Percentiles rank a stretch among this genome's conserved stretches.
These are phyloP conservation scores for Globisporangium yorkense DNA, from an alignment of 352 stramenopile genomes.

Conservation along the genomic window DNA sequence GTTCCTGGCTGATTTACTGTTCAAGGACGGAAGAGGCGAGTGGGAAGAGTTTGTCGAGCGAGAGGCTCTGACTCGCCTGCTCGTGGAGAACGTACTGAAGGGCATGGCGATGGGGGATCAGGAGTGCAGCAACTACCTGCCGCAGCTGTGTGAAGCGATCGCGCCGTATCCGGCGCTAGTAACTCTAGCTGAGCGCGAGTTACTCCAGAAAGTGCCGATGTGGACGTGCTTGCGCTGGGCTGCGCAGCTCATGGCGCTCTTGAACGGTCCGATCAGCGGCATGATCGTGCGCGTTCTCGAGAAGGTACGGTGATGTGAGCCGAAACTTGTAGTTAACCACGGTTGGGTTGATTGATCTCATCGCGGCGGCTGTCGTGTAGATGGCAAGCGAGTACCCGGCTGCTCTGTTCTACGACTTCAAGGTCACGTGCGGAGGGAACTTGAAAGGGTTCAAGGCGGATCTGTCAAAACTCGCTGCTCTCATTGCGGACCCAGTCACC, in stretches of 20 bases:
- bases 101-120: conserved; percentile 59
- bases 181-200: conserved; percentile 28
- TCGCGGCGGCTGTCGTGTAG: conserved; percentile 16
- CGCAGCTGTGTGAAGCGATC: conserved; percentile 62
- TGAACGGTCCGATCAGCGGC: conserved; percentile 45
- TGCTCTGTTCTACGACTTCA: conserved; percentile 82
- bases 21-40: conserved; percentile 23
- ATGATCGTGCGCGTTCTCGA: conserved; percentile 62
- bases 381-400: conserved; percentile 67
- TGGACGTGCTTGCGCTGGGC: conserved; percentile 81
- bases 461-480: conserved; percentile 35
- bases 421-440: conserved; percentile 45
- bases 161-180: conserved; percentile 44
- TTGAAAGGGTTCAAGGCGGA: conserved; percentile 33
- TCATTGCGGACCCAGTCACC: conserved; percentile 66
- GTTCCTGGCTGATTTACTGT: conserved; percentile 65
- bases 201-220: conserved; percentile 48
- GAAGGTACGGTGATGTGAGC: conserved; percentile 33
- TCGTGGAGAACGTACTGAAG: conserved; percentile 57
- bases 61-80: conserved; percentile 30
- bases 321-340: not conserved
- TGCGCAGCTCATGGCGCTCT: conserved; percentile 66
- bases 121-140: conserved; percentile 71
- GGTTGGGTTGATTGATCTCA: too few species aligned
- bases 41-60: conserved; percentile 35